Percentiles rank a stretch among this genome's conserved stretches.
Conservation (phyloP, 192 early-diverging fungal species). For the Umbelopsis sp. region DNA sequence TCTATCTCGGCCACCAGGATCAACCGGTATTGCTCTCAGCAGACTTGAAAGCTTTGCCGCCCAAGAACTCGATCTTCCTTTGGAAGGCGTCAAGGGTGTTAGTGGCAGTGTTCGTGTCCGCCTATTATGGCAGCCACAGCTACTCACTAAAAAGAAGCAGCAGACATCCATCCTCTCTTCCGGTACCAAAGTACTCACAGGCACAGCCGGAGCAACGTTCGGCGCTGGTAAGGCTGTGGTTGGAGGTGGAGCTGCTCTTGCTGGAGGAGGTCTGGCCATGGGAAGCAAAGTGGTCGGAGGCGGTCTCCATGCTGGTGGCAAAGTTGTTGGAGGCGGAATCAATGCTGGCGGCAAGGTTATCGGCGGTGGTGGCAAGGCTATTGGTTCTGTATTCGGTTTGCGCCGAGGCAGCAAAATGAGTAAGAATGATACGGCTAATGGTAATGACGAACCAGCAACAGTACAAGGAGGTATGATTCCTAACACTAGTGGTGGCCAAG, state of each 20-base stretch:
- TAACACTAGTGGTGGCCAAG: neutral
- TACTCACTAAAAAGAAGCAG: constrained; percentile 57
- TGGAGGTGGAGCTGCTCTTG: constrained; percentile 52
- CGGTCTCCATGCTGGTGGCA: neutral
- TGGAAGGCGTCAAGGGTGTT: constrained; percentile 29
- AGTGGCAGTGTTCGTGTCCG: constrained; percentile 48
- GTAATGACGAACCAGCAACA: neutral
- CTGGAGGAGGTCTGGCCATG: constrained; percentile 32
- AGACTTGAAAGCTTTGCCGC: constrained; percentile 42
- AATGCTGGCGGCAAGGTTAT: constrained; percentile 3
- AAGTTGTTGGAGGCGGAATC: neutral
- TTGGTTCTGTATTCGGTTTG: neutral
- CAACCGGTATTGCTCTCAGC: constrained; percentile 31
- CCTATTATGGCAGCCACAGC: constrained; percentile 59
- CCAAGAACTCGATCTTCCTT: constrained; percentile 43
- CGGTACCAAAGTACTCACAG: constrained; percentile 24
- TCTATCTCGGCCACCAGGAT: constrained; percentile 21
- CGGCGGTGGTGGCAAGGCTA: constrained; percentile 1
- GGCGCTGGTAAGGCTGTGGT: constrained; percentile 43
- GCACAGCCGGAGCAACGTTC: neutral
- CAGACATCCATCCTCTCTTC: constrained; percentile 48
- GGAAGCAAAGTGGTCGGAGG: constrained; percentile 20
- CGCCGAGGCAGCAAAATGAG: neutral
- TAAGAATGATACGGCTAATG: neutral
- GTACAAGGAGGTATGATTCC: neutral